Evolutionary conservation across 2,329 filamentous ascomycete species (phyloP), one percentile per base, ranked within the genome.

Genomic region (Cadophora gregata): DNA sequence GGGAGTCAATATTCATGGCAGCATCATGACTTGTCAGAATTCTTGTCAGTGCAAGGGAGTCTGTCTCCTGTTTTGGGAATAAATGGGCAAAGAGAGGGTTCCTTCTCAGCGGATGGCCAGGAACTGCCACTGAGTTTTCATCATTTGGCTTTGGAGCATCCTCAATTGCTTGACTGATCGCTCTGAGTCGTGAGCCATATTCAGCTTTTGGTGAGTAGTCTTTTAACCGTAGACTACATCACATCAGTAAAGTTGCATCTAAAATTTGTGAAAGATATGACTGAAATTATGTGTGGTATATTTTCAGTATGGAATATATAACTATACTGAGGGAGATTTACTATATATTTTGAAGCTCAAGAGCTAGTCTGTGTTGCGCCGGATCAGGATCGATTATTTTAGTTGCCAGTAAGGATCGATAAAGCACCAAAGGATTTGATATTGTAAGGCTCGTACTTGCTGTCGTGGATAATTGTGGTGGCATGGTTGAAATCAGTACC

Each of bases 301-400:
- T 36, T 10, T n/a, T 16, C 31, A 33, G 14, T n/a, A 31, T 53
- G 3, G 8, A 42, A 10, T 42, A 19, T 42, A 6, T 42, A 33
- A 5, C 19, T 42, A 4, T 4, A 42, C 33, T 36, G 1, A 16
- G 14, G 12, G 12, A 16, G 7, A 69, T 64, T 66, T 87, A 81
- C 72, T 96, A 95, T 12, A 95, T 83, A 75, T 92, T 91, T 72
- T 92, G 90, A 1, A 95, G 82, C 78, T 95, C 90, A 48, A 92
- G 83, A 6, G 92, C 92, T 7, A 93, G 81, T 24, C 90, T 85
- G 77, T 93, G 88, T 76, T 93, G 90, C 25, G 89, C 85, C 5
- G 86, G 86, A 78, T 95, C 92, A 9, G 91, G 88, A 56, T 83
- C 81, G 75, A 90, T 91, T 87, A 65, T 62, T 70, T 72, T 76